Evolutionary conservation across 208 protist species (phyloP).

Genomic region (Acanthamoeba sp.): DNA sequence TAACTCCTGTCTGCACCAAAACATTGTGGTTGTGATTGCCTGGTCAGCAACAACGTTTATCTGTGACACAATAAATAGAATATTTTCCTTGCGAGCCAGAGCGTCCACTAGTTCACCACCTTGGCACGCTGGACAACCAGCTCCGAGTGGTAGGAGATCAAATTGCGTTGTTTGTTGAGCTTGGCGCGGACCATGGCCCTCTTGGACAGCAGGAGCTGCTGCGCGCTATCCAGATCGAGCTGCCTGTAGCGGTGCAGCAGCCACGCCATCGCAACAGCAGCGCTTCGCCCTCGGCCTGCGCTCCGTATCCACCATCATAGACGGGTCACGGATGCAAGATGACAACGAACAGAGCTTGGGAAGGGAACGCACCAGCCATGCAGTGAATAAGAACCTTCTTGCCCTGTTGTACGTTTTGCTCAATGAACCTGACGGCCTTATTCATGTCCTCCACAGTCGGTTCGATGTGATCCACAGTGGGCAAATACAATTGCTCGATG

Average conservation of each 20-base stretch:
- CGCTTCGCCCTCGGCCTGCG: conserved; percentile 57
- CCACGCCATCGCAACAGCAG: conserved; percentile 67
- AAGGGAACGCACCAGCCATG: conserved; percentile 52
- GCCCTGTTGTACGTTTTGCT: conserved; percentile 29
- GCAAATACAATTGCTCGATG: conserved; percentile 73
- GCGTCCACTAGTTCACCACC: background rate
- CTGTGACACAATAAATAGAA: too few relatives aligned
- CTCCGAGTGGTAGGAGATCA: background rate
- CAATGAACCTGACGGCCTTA: conserved; percentile 35
- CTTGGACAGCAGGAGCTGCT: conserved; percentile 41
- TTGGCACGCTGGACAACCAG: background rate
- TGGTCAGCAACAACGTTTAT: too few relatives aligned
- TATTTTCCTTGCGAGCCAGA: too few relatives aligned
- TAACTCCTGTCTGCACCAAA: too few relatives aligned
- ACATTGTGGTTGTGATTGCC: too few relatives aligned
- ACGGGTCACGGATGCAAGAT: background rate
- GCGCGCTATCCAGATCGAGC: conserved; percentile 30
- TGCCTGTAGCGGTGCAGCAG: conserved; percentile 66
- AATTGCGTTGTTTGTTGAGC: conserved; percentile 37
- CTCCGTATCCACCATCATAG: background rate
- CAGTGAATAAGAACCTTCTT: conserved; percentile 72
- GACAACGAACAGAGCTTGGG: background rate
- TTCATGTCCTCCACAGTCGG: conserved; percentile 46
- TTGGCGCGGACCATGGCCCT: conserved; percentile 18
- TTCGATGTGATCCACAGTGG: conserved; percentile 71